Evolutionary conservation across 768 basidiomycete species (phyloP).

Genomic region (Suillus decipiens): DNA sequence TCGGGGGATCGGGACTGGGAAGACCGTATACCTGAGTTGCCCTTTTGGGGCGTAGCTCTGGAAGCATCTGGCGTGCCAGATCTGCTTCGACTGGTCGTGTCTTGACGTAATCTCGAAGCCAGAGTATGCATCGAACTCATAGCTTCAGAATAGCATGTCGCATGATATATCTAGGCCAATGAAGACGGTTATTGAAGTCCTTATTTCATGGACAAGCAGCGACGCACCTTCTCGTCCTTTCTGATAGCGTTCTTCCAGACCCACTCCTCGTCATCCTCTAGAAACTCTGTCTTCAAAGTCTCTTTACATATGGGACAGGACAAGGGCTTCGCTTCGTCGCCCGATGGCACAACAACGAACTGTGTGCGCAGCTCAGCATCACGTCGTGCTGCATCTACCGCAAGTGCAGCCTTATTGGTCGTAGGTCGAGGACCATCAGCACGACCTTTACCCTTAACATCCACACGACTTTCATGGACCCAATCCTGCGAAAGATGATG

Average conservation of each 20-base stretch:
- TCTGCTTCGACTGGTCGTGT: conserved; percentile 62
- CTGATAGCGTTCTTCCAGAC: conserved; percentile 91
- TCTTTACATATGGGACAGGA: conserved; percentile 99
- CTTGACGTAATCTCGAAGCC: conserved; percentile 67
- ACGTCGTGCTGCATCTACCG: conserved; percentile 67
- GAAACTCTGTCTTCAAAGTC: conserved; percentile 83
- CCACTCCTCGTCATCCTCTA: conserved; percentile 98
- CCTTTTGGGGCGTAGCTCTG: conserved; percentile 41
- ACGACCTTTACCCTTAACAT: conserved; percentile 70
- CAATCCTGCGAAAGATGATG: conserved; percentile 66
- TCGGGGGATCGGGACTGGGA: conserved; percentile 55
- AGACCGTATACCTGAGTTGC: conserved; percentile 30
- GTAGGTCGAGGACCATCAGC: conserved; percentile 51
- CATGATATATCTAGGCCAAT: conserved; percentile 77
- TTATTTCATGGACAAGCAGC: neutral
- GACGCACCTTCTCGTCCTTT: conserved; percentile 80
- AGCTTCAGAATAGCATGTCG: conserved; percentile 90
- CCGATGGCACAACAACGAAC: conserved; percentile 88
- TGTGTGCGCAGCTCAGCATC: conserved; percentile 74
- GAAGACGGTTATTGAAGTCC: conserved; percentile 10
- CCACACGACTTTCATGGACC: conserved; percentile 66
- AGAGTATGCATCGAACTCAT: conserved; percentile 61
- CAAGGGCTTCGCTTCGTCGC: conserved; percentile 79
- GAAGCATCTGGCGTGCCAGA: conserved; percentile 70
- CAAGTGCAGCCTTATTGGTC: conserved; percentile 58